Evolutionary conservation across 352 stramenopile genomes (phyloP).

Genomic region (Blastocystis sp.): DNA sequence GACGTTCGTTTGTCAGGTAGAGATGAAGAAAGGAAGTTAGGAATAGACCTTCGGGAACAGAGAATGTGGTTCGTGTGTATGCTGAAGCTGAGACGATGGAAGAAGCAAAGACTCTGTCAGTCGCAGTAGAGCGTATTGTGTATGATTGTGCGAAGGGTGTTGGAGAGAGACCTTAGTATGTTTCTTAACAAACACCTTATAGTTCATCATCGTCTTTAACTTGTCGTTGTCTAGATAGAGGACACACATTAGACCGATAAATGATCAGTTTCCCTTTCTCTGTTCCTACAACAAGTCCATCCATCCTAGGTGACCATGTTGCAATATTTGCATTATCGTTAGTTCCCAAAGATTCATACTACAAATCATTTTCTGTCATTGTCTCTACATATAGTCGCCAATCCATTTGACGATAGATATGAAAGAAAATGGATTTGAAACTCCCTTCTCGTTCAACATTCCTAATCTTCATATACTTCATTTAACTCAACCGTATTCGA

Average conservation of each 20-base stretch:
- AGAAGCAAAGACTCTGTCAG: slow-evolving; percentile 67
- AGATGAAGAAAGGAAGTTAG: background rate
- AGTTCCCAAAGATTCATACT: slow-evolving; percentile 2
- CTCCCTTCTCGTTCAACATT: background rate
- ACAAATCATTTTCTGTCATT: background rate
- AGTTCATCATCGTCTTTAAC: background rate
- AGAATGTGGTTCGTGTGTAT: slow-evolving; percentile 95
- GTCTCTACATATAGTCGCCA: slow-evolving; percentile 3
- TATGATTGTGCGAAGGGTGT: slow-evolving; percentile 72
- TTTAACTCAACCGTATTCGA: background rate
- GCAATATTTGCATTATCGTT: slow-evolving; percentile 50
- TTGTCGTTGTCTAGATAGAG: background rate
- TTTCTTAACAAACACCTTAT: background rate
- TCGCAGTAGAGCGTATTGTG: slow-evolving; percentile 30
- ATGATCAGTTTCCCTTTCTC: slow-evolving; percentile 27
- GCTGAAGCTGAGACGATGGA: slow-evolving; percentile 83
- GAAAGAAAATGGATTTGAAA: slow-evolving; percentile 17
- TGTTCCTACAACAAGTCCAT: background rate
- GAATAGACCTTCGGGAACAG: slow-evolving; percentile 82
- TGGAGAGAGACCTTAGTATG: slow-evolving; percentile 67
- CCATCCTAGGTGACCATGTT: background rate
- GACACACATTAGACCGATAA: background rate
- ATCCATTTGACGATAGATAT: slow-evolving; percentile 22
- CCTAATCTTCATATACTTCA: background rate
- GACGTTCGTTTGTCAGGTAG: slow-evolving; percentile 77